Conservation (phyloP, 805 yeast genomes). For the Candida gorgasii region DNA sequence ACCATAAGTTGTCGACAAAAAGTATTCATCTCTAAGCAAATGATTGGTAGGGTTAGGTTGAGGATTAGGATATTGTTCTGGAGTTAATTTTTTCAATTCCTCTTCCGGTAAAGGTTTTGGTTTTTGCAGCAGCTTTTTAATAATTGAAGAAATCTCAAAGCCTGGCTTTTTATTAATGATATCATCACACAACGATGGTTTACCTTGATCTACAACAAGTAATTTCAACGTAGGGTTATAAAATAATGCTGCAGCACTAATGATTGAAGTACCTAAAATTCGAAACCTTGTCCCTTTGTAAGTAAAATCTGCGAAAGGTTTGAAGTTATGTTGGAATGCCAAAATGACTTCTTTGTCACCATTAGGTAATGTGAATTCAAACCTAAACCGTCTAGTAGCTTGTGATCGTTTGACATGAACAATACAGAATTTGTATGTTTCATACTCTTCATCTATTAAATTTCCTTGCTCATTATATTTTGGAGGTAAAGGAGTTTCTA, state of each 20-base stretch:
- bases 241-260: conserved; percentile 27
- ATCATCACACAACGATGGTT: conserved; percentile 37
- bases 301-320: conserved; percentile 41
- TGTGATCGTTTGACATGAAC: conserved; percentile 31
- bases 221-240: conserved; percentile 36
- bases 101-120: conserved; percentile 2
- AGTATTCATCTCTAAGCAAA: conserved; percentile 19
- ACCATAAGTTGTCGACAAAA: conserved; percentile 9
- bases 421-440: conserved; percentile 34
- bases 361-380: conserved; percentile 26
- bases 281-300: conserved; percentile 40
- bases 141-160: conserved; percentile 18
- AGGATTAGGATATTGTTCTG: conserved; percentile 29
- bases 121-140: conserved; percentile 12
- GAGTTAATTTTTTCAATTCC: conserved; percentile 9
- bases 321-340: conserved; percentile 35
- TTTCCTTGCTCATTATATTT: conserved; percentile 18
- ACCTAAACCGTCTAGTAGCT: conserved; percentile 26
- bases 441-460: conserved; percentile 25
- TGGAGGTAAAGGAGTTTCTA: conserved; percentile 27
- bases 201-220: conserved; percentile 32
- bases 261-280: conserved; percentile 36
- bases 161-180: conserved; percentile 31
- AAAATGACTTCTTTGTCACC: conserved; percentile 20
- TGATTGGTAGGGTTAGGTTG: conserved; percentile 28